A percentile compares a stretch with the other conserved stretches of the same genome.
These are phyloP conservation scores for Anthoceros angustus DNA, from an alignment of 225 moss, liverwort and hornwort genomes.

Conservation along the genomic window DNA sequence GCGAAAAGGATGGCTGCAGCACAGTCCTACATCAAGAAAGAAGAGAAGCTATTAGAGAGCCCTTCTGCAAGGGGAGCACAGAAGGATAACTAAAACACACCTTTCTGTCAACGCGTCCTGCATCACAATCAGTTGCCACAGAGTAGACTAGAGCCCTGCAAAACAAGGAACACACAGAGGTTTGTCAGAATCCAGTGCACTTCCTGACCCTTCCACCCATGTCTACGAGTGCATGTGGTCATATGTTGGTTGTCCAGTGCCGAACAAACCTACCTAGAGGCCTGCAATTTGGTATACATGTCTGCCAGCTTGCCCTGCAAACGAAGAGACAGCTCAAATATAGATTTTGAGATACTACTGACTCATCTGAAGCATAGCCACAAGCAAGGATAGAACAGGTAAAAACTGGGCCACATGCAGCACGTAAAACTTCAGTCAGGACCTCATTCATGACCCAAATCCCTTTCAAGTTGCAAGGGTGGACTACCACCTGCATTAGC, in stretches of 20 bases:
- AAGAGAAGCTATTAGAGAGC: background rate
- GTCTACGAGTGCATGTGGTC: background rate
- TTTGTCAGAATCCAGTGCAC: slow-evolving; percentile 8
- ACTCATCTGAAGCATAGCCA: background rate
- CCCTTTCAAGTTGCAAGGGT: background rate
- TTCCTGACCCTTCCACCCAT: background rate
- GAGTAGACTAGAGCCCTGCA: slow-evolving; percentile 88
- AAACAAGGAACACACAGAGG: background rate
- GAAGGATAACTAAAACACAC: slow-evolving; percentile 14
- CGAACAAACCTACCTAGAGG: slow-evolving; percentile 49
- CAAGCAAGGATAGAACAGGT: background rate
- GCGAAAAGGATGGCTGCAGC: slow-evolving; percentile 89
- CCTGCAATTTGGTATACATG: slow-evolving; percentile 90
- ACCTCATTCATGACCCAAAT: background rate
- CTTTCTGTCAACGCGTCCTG: slow-evolving; percentile 68
- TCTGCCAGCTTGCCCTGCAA: slow-evolving; percentile 90
- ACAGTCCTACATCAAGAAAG: slow-evolving; percentile 50
- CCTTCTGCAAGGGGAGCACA: too few relatives aligned
- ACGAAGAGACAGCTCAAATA: background rate
- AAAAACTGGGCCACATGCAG: background rate
- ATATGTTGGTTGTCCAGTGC: background rate
- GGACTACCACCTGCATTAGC: slow-evolving; percentile 55
- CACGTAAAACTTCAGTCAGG: background rate
- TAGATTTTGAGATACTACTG: background rate
- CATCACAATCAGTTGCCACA: slow-evolving; percentile 74